Evolutionary conservation across 306 rosid genomes (phyloP).

Genomic region (Canavalia ensiformis): DNA sequence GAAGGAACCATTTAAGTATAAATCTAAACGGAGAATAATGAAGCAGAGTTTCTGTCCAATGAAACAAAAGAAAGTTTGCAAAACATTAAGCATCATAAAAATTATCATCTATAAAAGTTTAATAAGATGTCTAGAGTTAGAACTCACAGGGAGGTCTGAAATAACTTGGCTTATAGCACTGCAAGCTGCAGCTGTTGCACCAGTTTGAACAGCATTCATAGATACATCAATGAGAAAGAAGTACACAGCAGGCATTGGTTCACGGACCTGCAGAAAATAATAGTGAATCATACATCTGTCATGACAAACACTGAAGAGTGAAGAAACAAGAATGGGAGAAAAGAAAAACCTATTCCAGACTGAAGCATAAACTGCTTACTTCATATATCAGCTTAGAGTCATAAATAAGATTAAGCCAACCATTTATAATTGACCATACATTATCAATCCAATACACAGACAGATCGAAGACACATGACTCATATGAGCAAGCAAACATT

Average conservation of each 20-base stretch:
- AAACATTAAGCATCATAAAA: conserved; percentile 34
- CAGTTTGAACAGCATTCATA: conserved; percentile 96
- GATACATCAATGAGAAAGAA: conserved; percentile 97
- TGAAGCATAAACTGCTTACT: conserved; percentile 22
- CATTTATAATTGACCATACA: neutral
- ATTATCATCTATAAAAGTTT: conserved; percentile 30
- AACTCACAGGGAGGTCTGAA: conserved; percentile 93
- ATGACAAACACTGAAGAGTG: conserved; percentile 6
- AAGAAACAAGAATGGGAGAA: conserved; percentile 18
- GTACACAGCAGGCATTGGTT: conserved; percentile 98
- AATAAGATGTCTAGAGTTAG: conserved; percentile 33
- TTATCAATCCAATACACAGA: conserved; percentile 29
- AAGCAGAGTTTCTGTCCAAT: conserved; percentile 42
- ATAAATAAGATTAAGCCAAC: conserved; percentile 28
- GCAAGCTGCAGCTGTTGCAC: conserved; percentile 99
- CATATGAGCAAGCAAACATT: conserved; percentile 20
- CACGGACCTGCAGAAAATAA: conserved; percentile 78
- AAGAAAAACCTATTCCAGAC: conserved; percentile 16
- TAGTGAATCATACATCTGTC: conserved; percentile 39
- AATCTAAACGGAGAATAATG: conserved; percentile 14
- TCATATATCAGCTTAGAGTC: conserved; percentile 17
- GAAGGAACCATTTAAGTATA: neutral
- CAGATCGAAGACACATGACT: conserved; percentile 13
- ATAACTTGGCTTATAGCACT: conserved; percentile 96
- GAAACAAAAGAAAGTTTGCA: conserved; percentile 42